Evolutionary conservation across 1,284 basidiomycete species (phyloP), one percentile per base, ranked within the genome.

Genomic region (Tremellales sp.): DNA sequence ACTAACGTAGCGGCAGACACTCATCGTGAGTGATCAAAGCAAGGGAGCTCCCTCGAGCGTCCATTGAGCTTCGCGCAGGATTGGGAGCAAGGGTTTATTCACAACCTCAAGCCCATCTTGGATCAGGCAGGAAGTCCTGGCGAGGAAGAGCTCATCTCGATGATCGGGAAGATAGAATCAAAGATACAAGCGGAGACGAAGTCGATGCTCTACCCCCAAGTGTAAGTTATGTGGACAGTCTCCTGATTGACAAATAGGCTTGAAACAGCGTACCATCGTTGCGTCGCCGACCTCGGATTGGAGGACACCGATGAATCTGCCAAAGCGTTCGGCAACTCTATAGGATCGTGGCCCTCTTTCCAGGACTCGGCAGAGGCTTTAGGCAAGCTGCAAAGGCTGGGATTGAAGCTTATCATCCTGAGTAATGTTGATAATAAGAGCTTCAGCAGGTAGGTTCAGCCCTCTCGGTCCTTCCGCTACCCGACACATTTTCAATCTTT

Each of bases 301-400:
- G 18, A 26, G n/a, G 14, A 9, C 10, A 16, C 9, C 13, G 13
- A 32, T 57, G 64, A 51, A 16, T 54, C 50, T 5, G 59, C 62
- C 5, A 19, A 47, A 21, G 54, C 53, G 2, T 68, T 60, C 42
- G 65, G 57, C 6, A 27, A 50, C n/a, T 55, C 50, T 14, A 53
- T 65, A 4, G 55, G 54, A 13, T 40, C 44, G 3, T 68, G 65
- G 65, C 63, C 63, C 18, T 56, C 59, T 7, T 68, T 66, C 48
- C 50, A 55, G 7, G 65, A 68, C 43, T 59, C 60, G 6, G 47
- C 55, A 4, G 49, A 48, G 14, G 55, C 62, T 6, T 51, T 68
- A 3, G 47, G 39, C 14, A 51, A 39, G 18, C 54, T 68, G 4
- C 43, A 57, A 24, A 44, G 50, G 18, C 14, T 54, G 33, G 62